Evolutionary conservation across 78 protist species (phyloP), one percentile per base, ranked within the genome.

Genomic region (Tieghemostelium lacteum): DNA sequence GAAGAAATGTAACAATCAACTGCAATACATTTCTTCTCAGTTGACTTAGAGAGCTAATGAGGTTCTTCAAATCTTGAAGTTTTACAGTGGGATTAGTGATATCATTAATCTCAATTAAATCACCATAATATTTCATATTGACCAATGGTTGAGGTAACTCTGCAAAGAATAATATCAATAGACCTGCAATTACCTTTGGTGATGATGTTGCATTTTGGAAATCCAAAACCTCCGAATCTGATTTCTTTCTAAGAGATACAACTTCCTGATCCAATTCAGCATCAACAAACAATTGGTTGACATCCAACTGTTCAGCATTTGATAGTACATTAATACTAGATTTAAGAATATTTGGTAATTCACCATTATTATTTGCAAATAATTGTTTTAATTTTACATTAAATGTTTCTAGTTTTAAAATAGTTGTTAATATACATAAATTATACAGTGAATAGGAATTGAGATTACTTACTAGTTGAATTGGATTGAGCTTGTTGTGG

Each of bases 101-200:
- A 7, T 83, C 91, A 26, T 57, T 17, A 52, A 83, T 69, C 42
- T 83, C 91, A 0, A 83, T 19, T 2, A 83, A 45, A 28, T 83
- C 78, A 31, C 61, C 37, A 42, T 67, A 83, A 45, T 69, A 83
- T 64, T 83, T 83, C 28, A 42, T 83, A 39, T 83, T 83, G 78
- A 83, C 55, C 1, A 83, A 54, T 40, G 91, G 91, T 42, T 83
- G 91, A 63, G 91, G 91, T 60, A 83, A 45, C 16, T 83, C 91
- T 7, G 62, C 28, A 34, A 83, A 83, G 67, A 83, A 83, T 14
- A 69, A 36, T 31, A 40, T 66, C 28, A 83, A 58, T 39, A 83
- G 31, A 50, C 91, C 91, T 28, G 77, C 91, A 17, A 69, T 78
- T 2, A 83, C 45, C 60, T 78, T 66, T 69, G 91, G 76, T 26